Percentiles rank a stretch among this genome's conserved stretches.
Conservation (phyloP, 148 eudicot genomes). For the Rhododendron kiyosumense region DNA sequence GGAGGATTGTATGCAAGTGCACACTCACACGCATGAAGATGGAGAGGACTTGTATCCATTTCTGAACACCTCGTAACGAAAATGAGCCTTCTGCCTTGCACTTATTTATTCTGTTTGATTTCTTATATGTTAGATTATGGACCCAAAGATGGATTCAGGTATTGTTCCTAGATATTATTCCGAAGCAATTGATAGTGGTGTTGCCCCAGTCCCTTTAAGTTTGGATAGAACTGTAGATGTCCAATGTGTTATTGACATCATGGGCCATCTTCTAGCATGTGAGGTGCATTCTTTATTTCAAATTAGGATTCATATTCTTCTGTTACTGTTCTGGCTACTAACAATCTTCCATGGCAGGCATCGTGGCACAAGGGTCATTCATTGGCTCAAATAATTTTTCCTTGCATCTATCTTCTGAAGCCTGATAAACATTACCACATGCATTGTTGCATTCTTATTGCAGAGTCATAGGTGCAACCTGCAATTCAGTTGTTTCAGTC, state of each 20-base stretch:
- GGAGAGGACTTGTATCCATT: not conserved
- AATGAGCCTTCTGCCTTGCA: not conserved
- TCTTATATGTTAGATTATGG: slow-evolving; percentile 70
- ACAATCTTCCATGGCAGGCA: slow-evolving; percentile 59
- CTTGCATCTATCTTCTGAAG: slow-evolving; percentile 86
- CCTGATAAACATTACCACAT: slow-evolving; percentile 79
- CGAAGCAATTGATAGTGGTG: slow-evolving; percentile 90
- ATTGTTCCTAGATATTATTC: slow-evolving; percentile 76
- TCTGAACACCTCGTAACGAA: not conserved
- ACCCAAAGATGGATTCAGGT: slow-evolving; percentile 99
- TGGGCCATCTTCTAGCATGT: slow-evolving; percentile 37
- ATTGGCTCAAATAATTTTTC: slow-evolving; percentile 81
- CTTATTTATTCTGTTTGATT: not conserved
- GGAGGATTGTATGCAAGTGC: no score
- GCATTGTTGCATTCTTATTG: slow-evolving; percentile 78
- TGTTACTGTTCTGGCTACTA: not conserved
- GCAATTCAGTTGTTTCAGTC: slow-evolving; percentile 78
- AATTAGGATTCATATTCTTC: not conserved
- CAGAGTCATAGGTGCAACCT: slow-evolving; percentile 64
- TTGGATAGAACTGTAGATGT: slow-evolving; percentile 66
- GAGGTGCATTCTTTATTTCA: slow-evolving; percentile 38
- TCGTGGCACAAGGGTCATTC: slow-evolving; percentile 98
- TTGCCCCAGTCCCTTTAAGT: slow-evolving; percentile 92
- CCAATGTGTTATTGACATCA: slow-evolving; percentile 61
- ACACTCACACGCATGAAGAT: no score